Percentiles rank a stretch among this genome's conserved stretches.
phyloP scores from a whole-genome alignment of 106 monocot genomes.

The Ottelia alismoides region DNA sequence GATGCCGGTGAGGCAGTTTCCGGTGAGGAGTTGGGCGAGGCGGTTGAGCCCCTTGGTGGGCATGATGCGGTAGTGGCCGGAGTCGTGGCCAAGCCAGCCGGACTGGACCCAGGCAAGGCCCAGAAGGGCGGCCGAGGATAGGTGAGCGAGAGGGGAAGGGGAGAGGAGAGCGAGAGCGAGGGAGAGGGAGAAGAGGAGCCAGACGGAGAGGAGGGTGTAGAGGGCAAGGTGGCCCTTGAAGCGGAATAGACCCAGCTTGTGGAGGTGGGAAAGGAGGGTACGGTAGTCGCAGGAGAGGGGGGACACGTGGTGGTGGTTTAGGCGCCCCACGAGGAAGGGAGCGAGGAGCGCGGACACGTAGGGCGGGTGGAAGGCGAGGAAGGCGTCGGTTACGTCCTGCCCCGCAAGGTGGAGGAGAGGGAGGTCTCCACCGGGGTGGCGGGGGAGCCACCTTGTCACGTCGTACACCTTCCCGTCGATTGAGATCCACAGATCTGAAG shows the following conservation, averaged over 20 bases:
- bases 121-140: conserved; percentile 31
- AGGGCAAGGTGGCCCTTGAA: conserved; percentile 29
- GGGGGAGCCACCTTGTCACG: too few relatives aligned
- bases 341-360: conserved; percentile 42
- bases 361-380: conserved; percentile 57
- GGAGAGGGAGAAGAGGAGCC: conserved; percentile 13
- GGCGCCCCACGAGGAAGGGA: conserved; percentile 34
- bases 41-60: conserved; percentile 5
- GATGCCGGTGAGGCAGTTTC: conserved; percentile 15
- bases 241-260: conserved; percentile 40
- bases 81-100: conserved; percentile 64
- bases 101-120: conserved; percentile 60
- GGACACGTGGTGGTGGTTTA: conserved; percentile 50
- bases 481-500: too few relatives aligned
- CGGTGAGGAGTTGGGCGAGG: conserved; percentile 10
- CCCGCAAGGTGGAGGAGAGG: too few relatives aligned
- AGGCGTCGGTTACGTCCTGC: too few relatives aligned
- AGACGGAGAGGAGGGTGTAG: conserved; percentile 8
- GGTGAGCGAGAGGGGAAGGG: conserved; percentile 5
- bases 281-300: conserved; percentile 56
- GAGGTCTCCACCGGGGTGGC: too few relatives aligned
- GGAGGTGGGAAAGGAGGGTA: conserved; percentile 32
- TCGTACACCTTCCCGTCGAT: too few relatives aligned
- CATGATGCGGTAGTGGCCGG: conserved; percentile 48
- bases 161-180: conserved; percentile 20